These are phyloP conservation scores for Daldinia bambusicola DNA, from an alignment of 495 filamentous ascomycete genomes.

Conservation along the genomic window DNA sequence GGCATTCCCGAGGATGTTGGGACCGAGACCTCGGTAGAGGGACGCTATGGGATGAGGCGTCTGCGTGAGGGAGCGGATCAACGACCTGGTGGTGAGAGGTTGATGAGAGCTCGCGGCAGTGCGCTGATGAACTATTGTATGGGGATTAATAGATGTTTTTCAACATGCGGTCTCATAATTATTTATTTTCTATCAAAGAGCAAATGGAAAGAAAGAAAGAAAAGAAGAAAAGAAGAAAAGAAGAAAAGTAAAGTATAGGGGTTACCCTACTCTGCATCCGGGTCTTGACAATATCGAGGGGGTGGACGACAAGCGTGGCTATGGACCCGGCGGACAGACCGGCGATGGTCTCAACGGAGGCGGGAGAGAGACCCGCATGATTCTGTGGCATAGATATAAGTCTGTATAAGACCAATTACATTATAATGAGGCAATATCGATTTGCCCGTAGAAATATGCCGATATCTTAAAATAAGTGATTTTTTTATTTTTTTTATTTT, in stretches of 20 bases:
- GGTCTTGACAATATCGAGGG: conserved; percentile 95
- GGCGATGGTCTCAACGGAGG: conserved; percentile 87
- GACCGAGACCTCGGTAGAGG: conserved; percentile 88
- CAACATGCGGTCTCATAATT: background rate
- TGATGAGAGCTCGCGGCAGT: conserved; percentile 43
- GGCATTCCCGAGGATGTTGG: conserved; percentile 91
- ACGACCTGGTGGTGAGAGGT: conserved; percentile 54
- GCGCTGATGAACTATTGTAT: conserved; percentile 50
- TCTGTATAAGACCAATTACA: conserved; percentile 12
- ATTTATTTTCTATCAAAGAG: no score
- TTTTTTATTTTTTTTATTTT: background rate
- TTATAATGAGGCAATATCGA: conserved; percentile 16
- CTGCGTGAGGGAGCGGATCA: conserved; percentile 56
- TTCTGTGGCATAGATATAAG: conserved; percentile 55
- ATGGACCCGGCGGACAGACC: conserved; percentile 89
- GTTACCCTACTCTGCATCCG: conserved; percentile 81
- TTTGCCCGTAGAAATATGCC: background rate
- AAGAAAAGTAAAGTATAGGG: background rate
- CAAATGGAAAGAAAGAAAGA: no score
- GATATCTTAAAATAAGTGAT: background rate
- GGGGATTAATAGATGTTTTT: background rate
- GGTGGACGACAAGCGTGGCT: conserved; percentile 83
- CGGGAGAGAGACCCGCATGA: conserved; percentile 69
- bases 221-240: no score
- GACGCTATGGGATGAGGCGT: conserved; percentile 64